Evolutionary conservation across 495 filamentous ascomycete species (phyloP), one percentile per base, ranked within the genome.

Genomic region (Neurospora cerealis): DNA sequence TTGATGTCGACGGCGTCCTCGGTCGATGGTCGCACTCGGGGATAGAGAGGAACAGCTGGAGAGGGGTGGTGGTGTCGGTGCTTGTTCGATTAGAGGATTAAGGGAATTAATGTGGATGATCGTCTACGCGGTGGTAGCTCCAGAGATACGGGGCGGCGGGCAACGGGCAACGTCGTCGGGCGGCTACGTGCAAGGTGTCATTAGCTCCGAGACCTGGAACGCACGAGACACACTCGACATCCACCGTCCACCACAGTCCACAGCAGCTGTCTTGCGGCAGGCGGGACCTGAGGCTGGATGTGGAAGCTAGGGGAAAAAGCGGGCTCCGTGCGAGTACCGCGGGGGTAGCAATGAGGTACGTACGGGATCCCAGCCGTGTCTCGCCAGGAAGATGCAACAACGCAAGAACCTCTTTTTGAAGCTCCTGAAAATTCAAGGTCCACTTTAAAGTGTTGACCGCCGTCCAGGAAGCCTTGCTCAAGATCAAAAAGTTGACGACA

Each of bases 141-240:
- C 54, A 66, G 54, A 66, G 54, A 66, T 19, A 32, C 24, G 8
- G 54, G 28, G 54, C 54, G 54, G 54, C 54, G 54, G 54, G 54
- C 54, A 62, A 62, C 54, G 48, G 54, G 54, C 54, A 66, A 66
- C 28, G 54, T 66, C 54, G 54, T 66, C 54, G 54, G 54, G 54
- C 54, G 70, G 69, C 70, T 66, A 73, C 41, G 40, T 73, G 79
- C 76, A 77, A 80, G 78, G 76, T 79, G 79, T 76, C 73, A 80
- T 78, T 77, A 80, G 77, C 72, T 70, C 66, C 40, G 73, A 71
- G 54, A 66, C 54, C 54, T 66, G 54, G 54, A 66, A 66, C 28
- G 54, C 54, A 66, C 54, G 54, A 66, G 54, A 66, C 54, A 62
- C 54, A 34, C 28, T 8, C 6, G 28, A 62, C 54, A 34, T 34